Percentiles rank a stretch among this genome's conserved stretches.
Evolutionary conservation across 2,329 filamentous ascomycete species (phyloP).

Genomic region (Coniochaeta prunicola): DNA sequence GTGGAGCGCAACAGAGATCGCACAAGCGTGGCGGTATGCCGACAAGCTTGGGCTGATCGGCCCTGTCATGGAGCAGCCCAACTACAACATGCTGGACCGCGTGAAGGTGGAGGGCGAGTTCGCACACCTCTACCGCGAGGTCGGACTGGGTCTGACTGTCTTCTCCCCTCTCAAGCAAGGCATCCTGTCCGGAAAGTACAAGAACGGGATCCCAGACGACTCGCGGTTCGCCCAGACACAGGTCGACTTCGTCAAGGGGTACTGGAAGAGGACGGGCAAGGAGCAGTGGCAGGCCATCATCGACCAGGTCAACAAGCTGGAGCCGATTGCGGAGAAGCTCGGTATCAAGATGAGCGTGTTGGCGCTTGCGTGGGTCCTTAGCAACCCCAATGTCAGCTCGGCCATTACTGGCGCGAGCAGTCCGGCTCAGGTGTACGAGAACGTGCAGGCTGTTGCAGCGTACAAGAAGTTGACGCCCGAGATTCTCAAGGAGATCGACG

Average conservation of each 20-base stretch:
- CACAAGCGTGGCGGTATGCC: slow-evolving; percentile 45
- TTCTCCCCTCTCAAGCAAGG: slow-evolving; percentile 51
- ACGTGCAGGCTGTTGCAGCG: slow-evolving; percentile 42
- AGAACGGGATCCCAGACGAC: slow-evolving; percentile 52
- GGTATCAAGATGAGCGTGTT: slow-evolving; percentile 49
- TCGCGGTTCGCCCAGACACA: slow-evolving; percentile 50
- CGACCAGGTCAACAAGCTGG: slow-evolving; percentile 49
- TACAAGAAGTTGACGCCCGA: slow-evolving; percentile 52
- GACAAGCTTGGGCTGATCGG: slow-evolving; percentile 52
- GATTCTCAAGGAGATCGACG: slow-evolving; percentile 53
- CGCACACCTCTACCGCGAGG: slow-evolving; percentile 48
- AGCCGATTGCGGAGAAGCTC: slow-evolving; percentile 58
- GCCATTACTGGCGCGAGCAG: slow-evolving; percentile 56
- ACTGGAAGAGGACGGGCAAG: slow-evolving; percentile 45
- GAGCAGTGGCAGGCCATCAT: slow-evolving; percentile 43
- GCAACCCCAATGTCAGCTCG: slow-evolving; percentile 53
- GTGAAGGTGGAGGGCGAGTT: slow-evolving; percentile 54
- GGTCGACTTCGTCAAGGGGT: slow-evolving; percentile 48
- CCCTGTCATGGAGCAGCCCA: slow-evolving; percentile 35
- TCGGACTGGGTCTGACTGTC: slow-evolving; percentile 44
- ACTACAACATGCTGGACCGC: slow-evolving; percentile 54
- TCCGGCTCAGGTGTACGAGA: slow-evolving; percentile 53
- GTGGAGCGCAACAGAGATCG: slow-evolving; percentile 51
- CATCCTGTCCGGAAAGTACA: slow-evolving; percentile 56
- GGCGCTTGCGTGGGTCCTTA: slow-evolving; percentile 56